Conservation (phyloP, 2,329 filamentous ascomycete species). For the Lasiodiplodia gonubiensis region DNA sequence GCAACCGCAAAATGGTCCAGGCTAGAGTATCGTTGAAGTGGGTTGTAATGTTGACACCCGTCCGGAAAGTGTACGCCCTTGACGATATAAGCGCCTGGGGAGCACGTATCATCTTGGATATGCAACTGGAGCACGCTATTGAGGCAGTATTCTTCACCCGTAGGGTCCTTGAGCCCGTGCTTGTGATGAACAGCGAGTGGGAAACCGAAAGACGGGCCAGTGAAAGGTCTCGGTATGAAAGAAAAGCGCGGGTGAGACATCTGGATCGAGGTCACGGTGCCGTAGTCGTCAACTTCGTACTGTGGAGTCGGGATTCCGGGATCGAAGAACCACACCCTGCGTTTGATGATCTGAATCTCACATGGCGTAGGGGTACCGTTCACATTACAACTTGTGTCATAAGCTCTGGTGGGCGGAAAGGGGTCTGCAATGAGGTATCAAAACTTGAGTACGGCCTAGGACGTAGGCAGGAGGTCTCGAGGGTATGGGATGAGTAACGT, state of each 20-base stretch:
- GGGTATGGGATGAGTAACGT: background rate
- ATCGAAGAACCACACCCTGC: slow-evolving; percentile 9
- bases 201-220: slow-evolving; percentile 10
- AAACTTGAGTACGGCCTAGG: background rate
- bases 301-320: slow-evolving; percentile 19
- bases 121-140: slow-evolving; percentile 30
- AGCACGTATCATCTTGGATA: slow-evolving; percentile 17
- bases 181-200: slow-evolving; percentile 13
- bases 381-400: background rate
- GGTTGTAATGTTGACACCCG: slow-evolving; percentile 30
- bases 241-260: background rate
- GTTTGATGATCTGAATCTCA: slow-evolving; percentile 8
- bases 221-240: slow-evolving; percentile 5
- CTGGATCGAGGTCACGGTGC: slow-evolving; percentile 1
- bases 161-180: slow-evolving; percentile 6
- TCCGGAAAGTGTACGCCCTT: slow-evolving; percentile 32
- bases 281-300: slow-evolving; percentile 25
- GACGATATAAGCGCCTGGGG: slow-evolving; percentile 33
- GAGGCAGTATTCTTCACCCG: background rate
- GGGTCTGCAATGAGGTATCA: background rate
- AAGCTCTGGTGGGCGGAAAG: slow-evolving; percentile 5
- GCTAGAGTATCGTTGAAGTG: slow-evolving; percentile 6
- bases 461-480: background rate
- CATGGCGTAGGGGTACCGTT: background rate
- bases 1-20: slow-evolving; percentile 34